A percentile compares a stretch with the other conserved stretches of the same genome.
phyloP scores from a whole-genome alignment of 176 grass and related monocot species.

The Eleusine coracana region DNA sequence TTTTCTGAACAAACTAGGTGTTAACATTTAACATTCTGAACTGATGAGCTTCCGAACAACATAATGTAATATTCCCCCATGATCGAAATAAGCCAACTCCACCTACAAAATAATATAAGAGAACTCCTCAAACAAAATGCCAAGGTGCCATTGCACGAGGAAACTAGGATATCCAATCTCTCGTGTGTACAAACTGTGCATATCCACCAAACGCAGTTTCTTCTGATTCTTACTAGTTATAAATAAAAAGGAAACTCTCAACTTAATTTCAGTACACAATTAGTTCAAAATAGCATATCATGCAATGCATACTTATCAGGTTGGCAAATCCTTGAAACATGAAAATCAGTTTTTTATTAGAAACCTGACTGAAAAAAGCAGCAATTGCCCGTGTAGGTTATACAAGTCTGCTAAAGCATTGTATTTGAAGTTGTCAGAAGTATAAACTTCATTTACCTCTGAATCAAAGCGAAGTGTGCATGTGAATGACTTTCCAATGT shows the following conservation, averaged over 20 bases:
- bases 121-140: not conserved
- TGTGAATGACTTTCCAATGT: constrained; percentile 30
- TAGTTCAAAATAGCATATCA: not conserved
- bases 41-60: constrained; percentile 46
- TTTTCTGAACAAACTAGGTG: not conserved
- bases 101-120: constrained; percentile 44
- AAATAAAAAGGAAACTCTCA: not conserved
- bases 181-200: not conserved
- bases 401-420: not conserved
- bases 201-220: not conserved
- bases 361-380: not conserved
- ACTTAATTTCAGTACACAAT: not conserved
- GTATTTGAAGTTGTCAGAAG: not conserved
- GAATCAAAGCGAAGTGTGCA: constrained; percentile 44
- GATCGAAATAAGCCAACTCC: constrained; percentile 59
- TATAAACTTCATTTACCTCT: constrained; percentile 35
- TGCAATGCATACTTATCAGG: not conserved
- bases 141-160: not conserved
- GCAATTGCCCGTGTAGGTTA: not conserved
- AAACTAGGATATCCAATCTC: not conserved
- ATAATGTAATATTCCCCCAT: constrained; percentile 56
- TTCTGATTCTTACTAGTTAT: not conserved
- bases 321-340: not conserved
- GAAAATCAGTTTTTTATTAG: not conserved
- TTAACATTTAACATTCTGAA: constrained; percentile 13